phyloP scores from a whole-genome alignment of 108 stramenopile species.

The Skeletonema tropicum region DNA sequence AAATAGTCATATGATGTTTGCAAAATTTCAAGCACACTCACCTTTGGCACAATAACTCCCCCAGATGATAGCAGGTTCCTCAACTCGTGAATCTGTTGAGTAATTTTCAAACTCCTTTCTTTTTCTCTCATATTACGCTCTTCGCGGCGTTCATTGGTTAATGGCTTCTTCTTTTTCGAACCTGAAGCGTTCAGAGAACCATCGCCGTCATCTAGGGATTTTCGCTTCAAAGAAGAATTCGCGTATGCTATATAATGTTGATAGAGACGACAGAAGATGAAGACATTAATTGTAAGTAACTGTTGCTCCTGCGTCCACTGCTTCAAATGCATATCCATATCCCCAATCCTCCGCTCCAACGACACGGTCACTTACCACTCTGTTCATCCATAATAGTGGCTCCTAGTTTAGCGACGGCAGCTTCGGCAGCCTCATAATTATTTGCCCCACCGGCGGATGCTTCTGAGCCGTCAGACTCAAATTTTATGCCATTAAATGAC shows the following conservation, averaged over 20 bases:
- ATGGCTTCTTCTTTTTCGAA: conserved; percentile 49
- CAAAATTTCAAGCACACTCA: conserved; percentile 2
- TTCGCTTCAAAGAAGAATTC: conserved; percentile 9
- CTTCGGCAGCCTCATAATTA: conserved; percentile 30
- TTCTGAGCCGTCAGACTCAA: conserved; percentile 13
- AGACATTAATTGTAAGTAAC: background rate
- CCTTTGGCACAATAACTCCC: conserved; percentile 89
- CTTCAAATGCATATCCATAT: background rate
- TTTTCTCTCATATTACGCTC: conserved; percentile 90
- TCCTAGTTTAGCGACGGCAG: conserved; percentile 33
- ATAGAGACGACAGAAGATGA: background rate
- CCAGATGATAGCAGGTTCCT: conserved; percentile 74
- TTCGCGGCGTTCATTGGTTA: conserved; percentile 67
- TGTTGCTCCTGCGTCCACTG: background rate
- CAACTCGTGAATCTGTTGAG: conserved; percentile 84
- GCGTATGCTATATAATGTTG: background rate
- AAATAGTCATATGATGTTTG: background rate
- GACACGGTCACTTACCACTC: conserved; percentile 10
- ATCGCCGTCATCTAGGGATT: conserved; percentile 6
- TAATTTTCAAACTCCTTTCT: conserved; percentile 86
- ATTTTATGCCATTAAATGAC: conserved; percentile 12
- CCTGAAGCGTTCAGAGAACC: background rate
- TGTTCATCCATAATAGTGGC: conserved; percentile 27
- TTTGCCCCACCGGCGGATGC: background rate
- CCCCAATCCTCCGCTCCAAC: too few relatives aligned